Base-by-base conservation (phyloP, 257 asterid genomes). In the Echium plantagineum region DNA sequence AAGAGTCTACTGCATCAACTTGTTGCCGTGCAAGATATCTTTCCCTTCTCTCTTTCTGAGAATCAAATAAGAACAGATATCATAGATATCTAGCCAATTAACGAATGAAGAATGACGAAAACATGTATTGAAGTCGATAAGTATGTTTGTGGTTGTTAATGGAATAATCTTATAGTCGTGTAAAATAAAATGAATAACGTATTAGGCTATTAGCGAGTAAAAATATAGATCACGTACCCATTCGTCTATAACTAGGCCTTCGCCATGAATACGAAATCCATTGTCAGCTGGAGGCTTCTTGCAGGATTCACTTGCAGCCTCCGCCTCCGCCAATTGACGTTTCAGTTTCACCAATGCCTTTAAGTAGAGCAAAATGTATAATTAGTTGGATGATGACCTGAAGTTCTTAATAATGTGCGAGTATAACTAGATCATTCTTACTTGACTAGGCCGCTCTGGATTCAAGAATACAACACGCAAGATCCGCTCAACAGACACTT, bases 11-110 rank as follows among this genome's bases (percentile, higher is more conserved):
- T 1, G 84, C 88, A 70, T 81, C 81, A 63, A 81, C 83, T 73
- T 81, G 86, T 71, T 84, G 86, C 66, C 80, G 78, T 12, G 93
- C 89, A 24, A 84, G 84, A 75, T 81, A 84, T 59, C 78, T 84
- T 74, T 79, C 89, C 72, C 93, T 71, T 19, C 93, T 71, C 58
- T 77, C 89, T 78, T 84, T 84, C 93, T 85, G 71, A 22, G 22
- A 52, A 69, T 48, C 32, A 42, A 56, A 10, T 42, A 42, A 42
- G 17, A 42, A 10, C 49, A 13, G 0, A 42, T 42, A 42, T 3
- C 17, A 42, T 10, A 42, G 49, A 10, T 42, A 42, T 12, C 17
- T 42, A 42, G 48, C 49, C 49, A 42, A 42, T 42, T 42, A 0
- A 42, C 3, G 17, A 35, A 35, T 7, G 17, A 10, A 10, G 17